Evolutionary conservation across 1,139 yeast genomes (phyloP), one percentile per base, ranked within the genome.

Genomic region (Hyphopichia fennica): DNA sequence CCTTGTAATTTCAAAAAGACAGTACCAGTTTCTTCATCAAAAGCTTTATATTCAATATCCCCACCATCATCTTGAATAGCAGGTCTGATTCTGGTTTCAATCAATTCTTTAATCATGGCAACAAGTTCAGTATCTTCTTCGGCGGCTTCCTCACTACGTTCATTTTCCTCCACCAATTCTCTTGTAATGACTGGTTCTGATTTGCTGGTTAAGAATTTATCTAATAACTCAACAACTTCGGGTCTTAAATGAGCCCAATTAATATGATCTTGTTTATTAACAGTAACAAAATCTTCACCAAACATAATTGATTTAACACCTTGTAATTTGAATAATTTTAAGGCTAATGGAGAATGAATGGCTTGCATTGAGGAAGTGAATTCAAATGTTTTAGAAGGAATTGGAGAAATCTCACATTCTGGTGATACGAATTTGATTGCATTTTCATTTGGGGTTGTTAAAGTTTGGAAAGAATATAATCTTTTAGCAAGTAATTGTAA

Each of bases 261-360:
- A 32, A 70, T 59, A 50, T 71, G 68, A 45, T 73, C 79, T 49
- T 67, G 76, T 49, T 73, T 73, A 50, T 73, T 74, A 13, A 73
- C 73, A 1, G 78, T 74, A 41, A 72, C 57, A 49, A 73, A 74
- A 50, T 72, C 75, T n/a, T 54, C 53, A 11, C 99, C 99, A 59
- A 93, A 82, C 95, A 93, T 85, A 32, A 93, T 78, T 0, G 96
- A 83, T 47, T 76, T 79, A 19, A 93, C 89, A 2, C 99, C 99
- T 34, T 89, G 89, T 19, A 95, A 65, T 35, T 85, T 80, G 69
- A 93, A 91, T 40, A 93, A 67, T 51, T 80, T 79, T 41, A 83
- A 74, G 0, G 96, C 98, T 38, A 93, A 69, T 7, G 96, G 96
- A 1, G 97, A 88, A 48, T 80, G 78, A 46, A 81, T 75, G 8